Evolutionary conservation across 495 filamentous ascomycete species (phyloP).

Genomic region (Aspergillus sclerotioniger): DNA sequence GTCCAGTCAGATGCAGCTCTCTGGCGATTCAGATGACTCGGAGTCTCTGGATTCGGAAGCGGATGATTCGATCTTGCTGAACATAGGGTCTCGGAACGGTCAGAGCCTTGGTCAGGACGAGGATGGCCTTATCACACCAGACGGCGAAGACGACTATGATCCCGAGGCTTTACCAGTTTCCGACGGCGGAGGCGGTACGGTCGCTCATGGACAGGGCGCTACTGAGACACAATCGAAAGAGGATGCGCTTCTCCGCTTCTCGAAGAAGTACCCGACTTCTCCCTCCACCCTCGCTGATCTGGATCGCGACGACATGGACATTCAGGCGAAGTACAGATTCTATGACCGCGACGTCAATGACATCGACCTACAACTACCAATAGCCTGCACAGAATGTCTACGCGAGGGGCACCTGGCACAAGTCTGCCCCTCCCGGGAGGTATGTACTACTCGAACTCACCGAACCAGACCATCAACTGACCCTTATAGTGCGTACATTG

Average conservation of each 20-base stretch:
- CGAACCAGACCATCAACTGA: slow-evolving; percentile 9
- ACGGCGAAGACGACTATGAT: slow-evolving; percentile 25
- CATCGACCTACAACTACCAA: slow-evolving; percentile 63
- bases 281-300: slow-evolving; percentile 44
- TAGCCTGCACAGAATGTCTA: slow-evolving; percentile 49
- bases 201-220: slow-evolving; percentile 1
- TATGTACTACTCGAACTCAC: slow-evolving; percentile 26
- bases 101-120: slow-evolving; percentile 7
- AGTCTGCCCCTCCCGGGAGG: slow-evolving; percentile 46
- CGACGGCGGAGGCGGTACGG: not conserved
- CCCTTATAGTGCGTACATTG: slow-evolving; percentile 39
- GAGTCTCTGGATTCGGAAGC: slow-evolving; percentile 37
- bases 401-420: slow-evolving; percentile 44
- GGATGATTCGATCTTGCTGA: slow-evolving; percentile 45
- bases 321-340: slow-evolving; percentile 42
- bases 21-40: slow-evolving; percentile 39
- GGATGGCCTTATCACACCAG: slow-evolving; percentile 11
- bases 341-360: slow-evolving; percentile 60
- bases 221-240: slow-evolving; percentile 31
- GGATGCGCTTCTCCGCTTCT: slow-evolving; percentile 34
- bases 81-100: slow-evolving; percentile 30
- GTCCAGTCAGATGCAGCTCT: slow-evolving; percentile 18
- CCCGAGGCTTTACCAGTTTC: slow-evolving; percentile 21
- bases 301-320: slow-evolving; percentile 38
- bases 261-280: slow-evolving; percentile 35